Conservation (phyloP, 306 rosid species). For the Urtica urens region DNA sequence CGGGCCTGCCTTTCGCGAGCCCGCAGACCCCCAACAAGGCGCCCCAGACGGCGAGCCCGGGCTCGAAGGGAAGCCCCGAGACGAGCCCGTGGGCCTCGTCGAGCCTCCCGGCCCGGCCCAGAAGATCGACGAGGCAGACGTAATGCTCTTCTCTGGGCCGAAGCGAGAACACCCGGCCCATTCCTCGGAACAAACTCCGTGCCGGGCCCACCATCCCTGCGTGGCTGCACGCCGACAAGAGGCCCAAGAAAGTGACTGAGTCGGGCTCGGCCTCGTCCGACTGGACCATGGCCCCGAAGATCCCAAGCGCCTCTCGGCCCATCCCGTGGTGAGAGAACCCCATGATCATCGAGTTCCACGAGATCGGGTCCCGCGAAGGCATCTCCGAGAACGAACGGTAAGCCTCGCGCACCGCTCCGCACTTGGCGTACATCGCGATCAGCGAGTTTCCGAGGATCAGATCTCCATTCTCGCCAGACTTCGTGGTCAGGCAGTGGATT, state of each 20-base stretch:
- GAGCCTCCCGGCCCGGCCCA: conserved; percentile 61
- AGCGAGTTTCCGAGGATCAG: conserved; percentile 58
- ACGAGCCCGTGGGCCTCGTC: conserved; percentile 58
- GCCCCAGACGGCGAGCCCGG: conserved; percentile 55
- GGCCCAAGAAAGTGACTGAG: conserved; percentile 49
- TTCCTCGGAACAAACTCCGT: conserved; percentile 35
- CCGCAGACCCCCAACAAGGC: conserved; percentile 58
- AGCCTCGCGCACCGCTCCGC: conserved; percentile 59
- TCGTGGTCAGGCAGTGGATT: conserved; percentile 44
- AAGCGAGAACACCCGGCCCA: conserved; percentile 34
- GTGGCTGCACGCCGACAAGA: conserved; percentile 62
- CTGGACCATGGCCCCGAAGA: conserved; percentile 47
- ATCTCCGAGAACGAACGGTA: conserved; percentile 44
- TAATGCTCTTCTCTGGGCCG: conserved; percentile 60
- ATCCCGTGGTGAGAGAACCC: conserved; percentile 59
- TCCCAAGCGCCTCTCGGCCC: conserved; percentile 24
- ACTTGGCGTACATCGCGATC: conserved; percentile 68
- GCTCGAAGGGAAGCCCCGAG: conserved; percentile 41
- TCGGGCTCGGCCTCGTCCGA: conserved; percentile 36
- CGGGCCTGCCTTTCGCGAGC: no score
- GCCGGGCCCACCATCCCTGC: conserved; percentile 47
- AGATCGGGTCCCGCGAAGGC: conserved; percentile 36
- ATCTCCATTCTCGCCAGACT: conserved; percentile 37
- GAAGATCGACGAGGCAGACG: conserved; percentile 52
- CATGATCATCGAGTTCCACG: conserved; percentile 72